These are phyloP conservation scores for Saksenaea vasiformis DNA, from an alignment of 371 early-diverging fungal genomes.

Conservation along the genomic window DNA sequence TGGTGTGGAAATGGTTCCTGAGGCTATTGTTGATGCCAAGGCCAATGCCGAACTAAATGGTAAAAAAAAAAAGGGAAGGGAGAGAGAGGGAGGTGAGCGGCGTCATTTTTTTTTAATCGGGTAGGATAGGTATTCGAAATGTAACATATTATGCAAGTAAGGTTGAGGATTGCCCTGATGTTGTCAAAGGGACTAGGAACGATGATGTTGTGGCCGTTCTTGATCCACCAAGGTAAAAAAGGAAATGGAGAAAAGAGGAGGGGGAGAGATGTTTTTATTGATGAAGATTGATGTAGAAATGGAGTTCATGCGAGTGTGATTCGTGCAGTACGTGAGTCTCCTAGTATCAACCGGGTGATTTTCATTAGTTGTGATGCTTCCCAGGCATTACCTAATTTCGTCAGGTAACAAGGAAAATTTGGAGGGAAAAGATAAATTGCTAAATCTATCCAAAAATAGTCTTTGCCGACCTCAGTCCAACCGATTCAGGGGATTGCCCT, in stretches of 20 bases:
- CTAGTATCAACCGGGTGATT: conserved; percentile 60
- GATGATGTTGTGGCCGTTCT: conserved; percentile 63
- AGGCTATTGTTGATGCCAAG: conserved; percentile 79
- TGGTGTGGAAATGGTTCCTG: conserved; percentile 75
- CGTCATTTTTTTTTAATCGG: conserved; percentile 2
- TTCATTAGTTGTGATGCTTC: conserved; percentile 79
- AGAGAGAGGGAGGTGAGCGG: too few relatives aligned
- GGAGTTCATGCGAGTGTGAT: conserved; percentile 73
- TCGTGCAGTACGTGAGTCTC: conserved; percentile 60
- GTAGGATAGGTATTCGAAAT: conserved; percentile 47
- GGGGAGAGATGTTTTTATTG: neutral
- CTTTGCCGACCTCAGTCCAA: conserved; percentile 67
- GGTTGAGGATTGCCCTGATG: conserved; percentile 68
- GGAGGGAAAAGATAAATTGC: conserved; percentile 7
- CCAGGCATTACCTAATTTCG: conserved; percentile 66
- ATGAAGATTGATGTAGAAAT: conserved; percentile 19
- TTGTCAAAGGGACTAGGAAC: conserved; percentile 33
- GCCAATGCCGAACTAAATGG: conserved; percentile 71
- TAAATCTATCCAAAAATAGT: conserved; percentile 17
- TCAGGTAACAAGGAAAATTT: conserved; percentile 49
- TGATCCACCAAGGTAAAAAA: conserved; percentile 79
- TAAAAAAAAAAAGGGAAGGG: conserved; percentile 15
- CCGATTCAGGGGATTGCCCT: conserved; percentile 59
- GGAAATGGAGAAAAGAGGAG: too few relatives aligned
- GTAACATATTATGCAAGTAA: conserved; percentile 60